These are phyloP conservation scores for Xylariales sp. DNA, from an alignment of 2,329 filamentous ascomycete genomes.

Conservation along the genomic window DNA sequence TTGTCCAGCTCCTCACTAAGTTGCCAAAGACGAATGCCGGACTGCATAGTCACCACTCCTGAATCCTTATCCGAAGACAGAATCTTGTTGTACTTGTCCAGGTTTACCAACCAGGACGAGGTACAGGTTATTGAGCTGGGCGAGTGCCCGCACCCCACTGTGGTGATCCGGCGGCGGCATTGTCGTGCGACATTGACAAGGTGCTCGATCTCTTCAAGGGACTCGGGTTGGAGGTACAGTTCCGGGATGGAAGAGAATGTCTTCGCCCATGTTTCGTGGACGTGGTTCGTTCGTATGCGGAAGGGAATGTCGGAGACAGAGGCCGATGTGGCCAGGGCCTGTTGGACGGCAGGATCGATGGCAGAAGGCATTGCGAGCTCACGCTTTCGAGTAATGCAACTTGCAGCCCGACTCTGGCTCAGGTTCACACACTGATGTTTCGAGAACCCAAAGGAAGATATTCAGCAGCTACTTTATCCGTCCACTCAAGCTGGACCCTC, in stretches of 20 bases:
- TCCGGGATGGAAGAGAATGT: constrained; percentile 88
- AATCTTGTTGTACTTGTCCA: constrained; percentile 76
- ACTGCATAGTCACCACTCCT: constrained; percentile 70
- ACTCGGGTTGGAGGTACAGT: constrained; percentile 82
- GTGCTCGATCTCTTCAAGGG: constrained; percentile 77
- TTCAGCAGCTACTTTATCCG: too few species aligned
- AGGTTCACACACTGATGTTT: too few species aligned
- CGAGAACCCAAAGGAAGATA: too few species aligned
- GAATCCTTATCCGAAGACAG: constrained; percentile 63
- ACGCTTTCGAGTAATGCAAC: too few species aligned
- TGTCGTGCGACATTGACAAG: constrained; percentile 72
- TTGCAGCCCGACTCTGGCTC: too few species aligned
- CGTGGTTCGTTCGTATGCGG: constrained; percentile 65
- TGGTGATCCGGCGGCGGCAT: constrained; percentile 76
- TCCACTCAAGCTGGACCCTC: too few species aligned
- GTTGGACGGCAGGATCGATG: constrained; percentile 7
- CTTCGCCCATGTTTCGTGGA: constrained; percentile 90
- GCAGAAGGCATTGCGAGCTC: constrained; percentile 4
- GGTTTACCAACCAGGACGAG: constrained; percentile 89
- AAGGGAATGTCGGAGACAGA: constrained; percentile 59
- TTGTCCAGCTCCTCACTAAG: constrained; percentile 70
- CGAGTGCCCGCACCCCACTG: constrained; percentile 87
- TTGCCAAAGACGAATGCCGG: constrained; percentile 77
- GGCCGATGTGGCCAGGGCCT: constrained; percentile 4
- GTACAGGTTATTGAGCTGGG: constrained; percentile 90